Percentiles rank a stretch among this genome's conserved stretches.
Evolutionary conservation across 2,329 filamentous ascomycete genomes (phyloP).

Genomic region (Decorospora gaudefroyi): DNA sequence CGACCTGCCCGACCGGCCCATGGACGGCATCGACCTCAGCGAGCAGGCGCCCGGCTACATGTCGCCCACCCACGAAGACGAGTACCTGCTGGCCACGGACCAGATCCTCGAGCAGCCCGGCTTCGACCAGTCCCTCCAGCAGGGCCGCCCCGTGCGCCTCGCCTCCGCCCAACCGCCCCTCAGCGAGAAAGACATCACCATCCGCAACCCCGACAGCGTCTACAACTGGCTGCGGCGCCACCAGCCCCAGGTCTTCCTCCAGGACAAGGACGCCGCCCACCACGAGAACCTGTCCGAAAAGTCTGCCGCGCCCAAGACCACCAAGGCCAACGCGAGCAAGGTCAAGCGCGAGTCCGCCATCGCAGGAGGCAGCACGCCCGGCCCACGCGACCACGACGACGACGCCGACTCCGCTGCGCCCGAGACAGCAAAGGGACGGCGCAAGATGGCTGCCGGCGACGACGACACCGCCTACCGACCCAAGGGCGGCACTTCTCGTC

Average conservation of each 20-base stretch:
- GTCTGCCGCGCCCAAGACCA: slow-evolving; percentile 32
- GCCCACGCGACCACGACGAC: slow-evolving; percentile 48
- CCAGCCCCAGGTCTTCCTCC: slow-evolving; percentile 80
- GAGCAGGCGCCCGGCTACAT: slow-evolving; percentile 68
- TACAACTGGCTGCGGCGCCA: slow-evolving; percentile 94
- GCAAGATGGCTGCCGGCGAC: slow-evolving; percentile 41
- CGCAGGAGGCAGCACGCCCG: slow-evolving; percentile 39
- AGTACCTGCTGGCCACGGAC: slow-evolving; percentile 72
- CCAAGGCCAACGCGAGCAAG: slow-evolving; percentile 34
- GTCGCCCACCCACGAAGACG: slow-evolving; percentile 70
- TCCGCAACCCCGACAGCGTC: slow-evolving; percentile 85
- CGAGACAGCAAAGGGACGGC: slow-evolving; percentile 32
- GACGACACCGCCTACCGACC: slow-evolving; percentile 55
- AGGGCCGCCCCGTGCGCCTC: slow-evolving; percentile 48
- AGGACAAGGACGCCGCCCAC: slow-evolving; percentile 62
- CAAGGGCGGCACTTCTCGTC: slow-evolving; percentile 53
- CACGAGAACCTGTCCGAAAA: slow-evolving; percentile 48
- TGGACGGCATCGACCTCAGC: slow-evolving; percentile 55
- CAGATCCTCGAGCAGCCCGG: slow-evolving; percentile 55
- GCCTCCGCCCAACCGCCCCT: slow-evolving; percentile 50
- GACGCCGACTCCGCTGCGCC: slow-evolving; percentile 49
- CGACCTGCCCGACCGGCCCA: slow-evolving; percentile 37
- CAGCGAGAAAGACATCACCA: slow-evolving; percentile 57
- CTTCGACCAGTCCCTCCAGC: slow-evolving; percentile 55
- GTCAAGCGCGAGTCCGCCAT: slow-evolving; percentile 42